phyloP scores from a whole-genome alignment of 768 basidiomycete genomes.

The Roridomyces roridus region DNA sequence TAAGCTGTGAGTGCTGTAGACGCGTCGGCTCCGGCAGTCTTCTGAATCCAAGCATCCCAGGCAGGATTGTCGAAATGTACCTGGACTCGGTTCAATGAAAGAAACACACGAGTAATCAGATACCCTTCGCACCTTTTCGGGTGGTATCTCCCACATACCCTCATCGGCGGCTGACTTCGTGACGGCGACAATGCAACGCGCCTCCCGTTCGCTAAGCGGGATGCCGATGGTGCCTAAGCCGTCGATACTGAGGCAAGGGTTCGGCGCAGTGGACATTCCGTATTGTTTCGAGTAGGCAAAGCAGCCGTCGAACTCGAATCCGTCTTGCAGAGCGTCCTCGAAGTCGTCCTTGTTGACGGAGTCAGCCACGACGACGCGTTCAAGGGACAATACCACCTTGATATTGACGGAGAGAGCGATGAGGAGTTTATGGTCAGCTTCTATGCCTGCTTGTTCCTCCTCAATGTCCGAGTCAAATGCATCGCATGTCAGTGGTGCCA shows the following conservation, averaged over 20 bases:
- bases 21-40: constrained; percentile 7
- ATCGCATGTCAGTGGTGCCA: neutral
- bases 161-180: neutral
- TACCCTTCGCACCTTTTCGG: constrained; percentile 11
- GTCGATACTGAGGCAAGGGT: constrained; percentile 41
- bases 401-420: constrained; percentile 18
- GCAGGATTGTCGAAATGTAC: constrained; percentile 22
- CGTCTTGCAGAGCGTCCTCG: constrained; percentile 22
- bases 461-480: constrained; percentile 9
- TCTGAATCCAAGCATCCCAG: constrained; percentile 22
- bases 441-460: neutral
- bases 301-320: constrained; percentile 29
- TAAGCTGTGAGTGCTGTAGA: constrained; percentile 11
- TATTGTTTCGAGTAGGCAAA: constrained; percentile 30
- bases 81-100: constrained; percentile 1
- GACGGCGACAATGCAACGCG: constrained; percentile 33
- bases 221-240: constrained; percentile 46
- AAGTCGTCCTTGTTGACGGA: constrained; percentile 27
- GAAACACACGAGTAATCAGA: neutral
- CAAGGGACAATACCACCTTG: neutral
- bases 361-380: neutral
- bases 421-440: constrained; percentile 15
- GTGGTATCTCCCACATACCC: constrained; percentile 16
- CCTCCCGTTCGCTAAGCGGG: constrained; percentile 43
- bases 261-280: constrained; percentile 34